Evolutionary conservation across 148 eudicot genomes (phyloP).

Genomic region (Rhododendron simsii): DNA sequence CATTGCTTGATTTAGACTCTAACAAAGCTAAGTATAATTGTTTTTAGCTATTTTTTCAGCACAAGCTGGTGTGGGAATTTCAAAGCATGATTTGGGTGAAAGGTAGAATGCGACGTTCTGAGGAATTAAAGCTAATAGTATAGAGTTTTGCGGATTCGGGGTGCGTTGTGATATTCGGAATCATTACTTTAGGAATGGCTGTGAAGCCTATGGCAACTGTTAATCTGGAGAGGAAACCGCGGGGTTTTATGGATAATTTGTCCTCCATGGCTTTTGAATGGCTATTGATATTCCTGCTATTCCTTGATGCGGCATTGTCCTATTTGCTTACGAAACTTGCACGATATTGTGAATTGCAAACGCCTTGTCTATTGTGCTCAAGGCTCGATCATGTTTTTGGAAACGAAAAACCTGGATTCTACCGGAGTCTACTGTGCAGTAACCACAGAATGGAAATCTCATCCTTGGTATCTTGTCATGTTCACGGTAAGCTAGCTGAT

Average conservation of each 20-base stretch:
- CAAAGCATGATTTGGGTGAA: constrained; percentile 14
- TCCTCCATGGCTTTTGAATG: constrained; percentile 61
- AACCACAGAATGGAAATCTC: constrained; percentile 54
- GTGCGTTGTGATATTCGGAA: constrained; percentile 10
- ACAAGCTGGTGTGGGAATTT: constrained; percentile 24
- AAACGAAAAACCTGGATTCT: constrained; percentile 36
- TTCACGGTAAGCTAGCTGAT: constrained; percentile 59
- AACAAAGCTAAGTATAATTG: background rate
- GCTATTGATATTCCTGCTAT: constrained; percentile 64
- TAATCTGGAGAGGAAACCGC: constrained; percentile 25
- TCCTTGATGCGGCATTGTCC: constrained; percentile 55
- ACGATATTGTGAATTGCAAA: constrained; percentile 44
- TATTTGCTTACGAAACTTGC: constrained; percentile 52
- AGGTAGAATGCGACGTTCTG: constrained; percentile 15
- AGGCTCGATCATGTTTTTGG: constrained; percentile 54
- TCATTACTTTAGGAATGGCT: constrained; percentile 25
- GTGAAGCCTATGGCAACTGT: constrained; percentile 20
- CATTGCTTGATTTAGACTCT: background rate
- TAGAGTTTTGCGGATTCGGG: constrained; percentile 18
- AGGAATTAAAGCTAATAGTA: constrained; percentile 14
- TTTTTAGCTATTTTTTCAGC: constrained; percentile 8
- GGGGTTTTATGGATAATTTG: constrained; percentile 32
- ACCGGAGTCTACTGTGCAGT: constrained; percentile 39
- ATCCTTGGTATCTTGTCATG: constrained; percentile 42
- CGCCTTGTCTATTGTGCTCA: constrained; percentile 62